These are phyloP conservation scores for Erigeron canadensis DNA, from an alignment of 129 eudicot genomes.

Conservation along the genomic window DNA sequence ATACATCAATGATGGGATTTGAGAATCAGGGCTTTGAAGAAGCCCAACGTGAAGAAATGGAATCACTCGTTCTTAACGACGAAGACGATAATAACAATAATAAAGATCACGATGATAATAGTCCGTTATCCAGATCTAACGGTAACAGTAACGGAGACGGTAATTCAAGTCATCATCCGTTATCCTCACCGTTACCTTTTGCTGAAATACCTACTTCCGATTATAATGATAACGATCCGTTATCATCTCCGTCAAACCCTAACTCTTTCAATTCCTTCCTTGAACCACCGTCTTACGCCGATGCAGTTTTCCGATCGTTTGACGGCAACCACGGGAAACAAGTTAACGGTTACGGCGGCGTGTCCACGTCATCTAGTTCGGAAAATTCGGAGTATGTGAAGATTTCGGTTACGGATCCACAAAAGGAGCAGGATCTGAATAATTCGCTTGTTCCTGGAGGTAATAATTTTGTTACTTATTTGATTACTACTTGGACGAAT, in stretches of 20 bases:
- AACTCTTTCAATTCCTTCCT: constrained; percentile 60
- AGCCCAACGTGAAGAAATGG: constrained; percentile 61
- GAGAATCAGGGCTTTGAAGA: constrained; percentile 65
- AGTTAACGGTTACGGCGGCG: constrained; percentile 40
- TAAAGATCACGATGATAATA: not conserved
- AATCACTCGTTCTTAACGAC: constrained; percentile 53
- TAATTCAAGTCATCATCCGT: constrained; percentile 34
- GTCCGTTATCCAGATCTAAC: constrained; percentile 22
- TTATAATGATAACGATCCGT: constrained; percentile 33
- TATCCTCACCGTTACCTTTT: constrained; percentile 49
- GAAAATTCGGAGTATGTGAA: constrained; percentile 40
- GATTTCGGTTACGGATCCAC: constrained; percentile 80
- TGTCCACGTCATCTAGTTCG: constrained; percentile 42
- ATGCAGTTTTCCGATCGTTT: constrained; percentile 82
- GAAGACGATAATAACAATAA: constrained; percentile 8
- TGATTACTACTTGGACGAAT: constrained; percentile 77
- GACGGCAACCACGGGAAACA: constrained; percentile 47
- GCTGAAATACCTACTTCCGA: constrained; percentile 49
- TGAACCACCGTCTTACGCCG: constrained; percentile 93
- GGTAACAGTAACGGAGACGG: constrained; percentile 26
- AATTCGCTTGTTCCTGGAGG: constrained; percentile 72
- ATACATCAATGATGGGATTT: constrained; percentile 54
- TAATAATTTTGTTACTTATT: constrained; percentile 40
- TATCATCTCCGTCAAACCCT: constrained; percentile 41
- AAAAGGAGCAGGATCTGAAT: constrained; percentile 57